These are phyloP conservation scores for Lactifluus pinguis DNA, from an alignment of 768 basidiomycete species.

Conservation along the genomic window DNA sequence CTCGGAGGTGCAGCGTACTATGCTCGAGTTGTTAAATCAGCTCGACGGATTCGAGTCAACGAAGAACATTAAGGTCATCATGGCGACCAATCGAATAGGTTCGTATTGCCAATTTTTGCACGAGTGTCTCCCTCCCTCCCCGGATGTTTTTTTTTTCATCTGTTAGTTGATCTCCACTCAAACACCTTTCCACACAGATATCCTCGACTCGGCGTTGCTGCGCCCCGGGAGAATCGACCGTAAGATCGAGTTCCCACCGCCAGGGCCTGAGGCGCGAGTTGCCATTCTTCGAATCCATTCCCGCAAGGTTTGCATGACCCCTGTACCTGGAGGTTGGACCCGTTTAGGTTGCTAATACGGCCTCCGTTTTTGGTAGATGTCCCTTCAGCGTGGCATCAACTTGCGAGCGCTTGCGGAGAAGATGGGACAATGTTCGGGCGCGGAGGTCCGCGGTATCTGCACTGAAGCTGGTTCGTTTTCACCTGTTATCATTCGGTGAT, in stretches of 20 bases:
- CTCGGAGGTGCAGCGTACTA: slow-evolving; percentile 59
- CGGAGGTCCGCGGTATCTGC: slow-evolving; percentile 94
- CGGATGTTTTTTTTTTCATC: neutral
- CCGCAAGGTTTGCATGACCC: slow-evolving; percentile 55
- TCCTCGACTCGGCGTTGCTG: slow-evolving; percentile 86
- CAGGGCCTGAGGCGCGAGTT: slow-evolving; percentile 92
- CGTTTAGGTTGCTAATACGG: neutral
- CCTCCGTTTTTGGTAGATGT: slow-evolving; percentile 55
- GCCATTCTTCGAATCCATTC: slow-evolving; percentile 97
- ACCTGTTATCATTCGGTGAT: neutral
- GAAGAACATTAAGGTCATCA: slow-evolving; percentile 83
- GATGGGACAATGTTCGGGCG: slow-evolving; percentile 98
- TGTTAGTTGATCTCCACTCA: neutral
- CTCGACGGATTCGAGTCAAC: slow-evolving; percentile 62
- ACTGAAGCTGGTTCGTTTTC: slow-evolving; percentile 76
- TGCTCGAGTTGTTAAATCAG: slow-evolving; percentile 59
- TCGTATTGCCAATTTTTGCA: slow-evolving; percentile 11
- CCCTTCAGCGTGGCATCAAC: slow-evolving; percentile 94
- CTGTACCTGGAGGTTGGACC: neutral
- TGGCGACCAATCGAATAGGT: slow-evolving; percentile 98
- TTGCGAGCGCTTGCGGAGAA: slow-evolving; percentile 94
- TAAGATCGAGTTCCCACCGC: slow-evolving; percentile 98
- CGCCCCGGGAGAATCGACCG: slow-evolving; percentile 93
- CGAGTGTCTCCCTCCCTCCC: neutral
- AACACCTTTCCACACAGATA: slow-evolving; percentile 44